Evolutionary conservation across 164 flowering plant genomes (phyloP), one percentile per base, ranked within the genome.

Genomic region (Dillenia turbinata): DNA sequence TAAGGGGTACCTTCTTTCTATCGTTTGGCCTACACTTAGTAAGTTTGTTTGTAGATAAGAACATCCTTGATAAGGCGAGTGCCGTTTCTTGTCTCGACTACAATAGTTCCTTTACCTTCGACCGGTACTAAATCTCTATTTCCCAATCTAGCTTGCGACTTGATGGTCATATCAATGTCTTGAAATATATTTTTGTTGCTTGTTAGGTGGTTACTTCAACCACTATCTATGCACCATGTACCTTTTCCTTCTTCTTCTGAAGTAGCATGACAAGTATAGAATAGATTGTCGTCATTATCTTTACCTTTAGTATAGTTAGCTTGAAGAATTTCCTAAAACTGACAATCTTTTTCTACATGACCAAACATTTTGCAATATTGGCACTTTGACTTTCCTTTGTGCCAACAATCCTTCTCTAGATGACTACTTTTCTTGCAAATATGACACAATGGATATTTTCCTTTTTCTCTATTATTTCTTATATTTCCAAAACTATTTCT

Each of bases 101-200:
- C 58, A 55, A 55, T 55, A 2, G 58, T 55, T 9, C 58, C 58
- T 13, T 55, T 55, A 12, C 44, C 58, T 10, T 26, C 6, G 12
- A 43, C 12, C 2, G 19, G 43, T 7, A 55, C 58, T 15, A 55
- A 10, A 10, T 9, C 33, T 8, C 58, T 43, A 26, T 55, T 55
- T 8, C 33, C 43, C 58, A 55, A 17, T 26, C 14, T 2, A 19
- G 19, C 14, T 19, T 10, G 58, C 1, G 26, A 10, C 7, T 24
- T 26, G 43, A 24, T 17, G 33, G 58, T 8, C 1, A 3, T 55
- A 5, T 55, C 58, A 15, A 17, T 9, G 7, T 55, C 10, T 7
- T 1, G 9, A 26, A 57, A 57, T 12, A 40, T 40, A 44, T n/a
- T 40, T 12, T 14, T 9, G 12, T 57, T 44, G 11, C 46, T 44